These are phyloP conservation scores for Vitis labrusca DNA, from an alignment of 164 flowering plant genomes.

Conservation along the genomic window DNA sequence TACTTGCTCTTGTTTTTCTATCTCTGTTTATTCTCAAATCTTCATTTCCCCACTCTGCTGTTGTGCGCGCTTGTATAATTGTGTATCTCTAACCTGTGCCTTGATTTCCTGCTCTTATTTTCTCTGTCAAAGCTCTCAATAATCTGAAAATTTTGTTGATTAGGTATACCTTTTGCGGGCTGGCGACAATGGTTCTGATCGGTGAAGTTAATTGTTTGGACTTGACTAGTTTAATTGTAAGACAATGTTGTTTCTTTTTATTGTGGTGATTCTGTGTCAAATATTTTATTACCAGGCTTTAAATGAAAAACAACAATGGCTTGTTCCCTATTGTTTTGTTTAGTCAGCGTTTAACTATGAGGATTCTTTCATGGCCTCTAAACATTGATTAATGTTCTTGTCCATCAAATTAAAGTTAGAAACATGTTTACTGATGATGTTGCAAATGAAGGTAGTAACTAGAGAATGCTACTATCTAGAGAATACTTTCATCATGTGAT, in stretches of 20 bases:
- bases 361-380: not conserved
- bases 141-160: conserved; percentile 8
- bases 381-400: not conserved
- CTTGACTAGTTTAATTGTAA: conserved; percentile 71
- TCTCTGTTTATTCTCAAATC: not conserved
- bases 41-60: no score
- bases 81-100: not conserved
- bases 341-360: not conserved
- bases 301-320: not conserved
- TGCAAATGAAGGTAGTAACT: no score
- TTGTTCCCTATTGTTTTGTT: not conserved
- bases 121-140: not conserved
- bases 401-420: not conserved
- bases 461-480: no score
- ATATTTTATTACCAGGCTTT: not conserved
- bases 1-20: not conserved
- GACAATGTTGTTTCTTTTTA: conserved; percentile 23
- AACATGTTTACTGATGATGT: not conserved
- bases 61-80: not conserved
- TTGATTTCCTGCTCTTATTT: not conserved
- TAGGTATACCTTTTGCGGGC: conserved; percentile 94
- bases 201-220: conserved; percentile 79
- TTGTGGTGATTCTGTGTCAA: not conserved
- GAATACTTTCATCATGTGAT: no score
- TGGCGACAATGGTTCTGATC: conserved; percentile 86